Percentiles rank a stretch among this genome's conserved stretches.
Conservation (phyloP, 108 stramenopile species). For the Epipyxis sp. region DNA sequence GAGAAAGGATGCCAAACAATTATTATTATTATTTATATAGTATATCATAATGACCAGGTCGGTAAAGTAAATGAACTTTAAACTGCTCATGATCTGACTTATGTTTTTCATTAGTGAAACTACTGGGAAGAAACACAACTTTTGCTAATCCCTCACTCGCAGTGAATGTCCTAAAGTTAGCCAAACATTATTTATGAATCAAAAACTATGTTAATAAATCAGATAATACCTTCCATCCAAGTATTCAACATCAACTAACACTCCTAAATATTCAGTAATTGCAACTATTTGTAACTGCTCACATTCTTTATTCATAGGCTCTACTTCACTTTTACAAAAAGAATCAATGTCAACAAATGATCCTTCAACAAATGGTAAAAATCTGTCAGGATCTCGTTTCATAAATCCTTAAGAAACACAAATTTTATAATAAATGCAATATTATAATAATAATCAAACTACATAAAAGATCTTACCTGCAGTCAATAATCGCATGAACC, state of each 20-base stretch:
- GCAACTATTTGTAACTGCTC: conserved; percentile 52
- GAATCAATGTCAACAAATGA: conserved; percentile 31
- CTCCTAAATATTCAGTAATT: conserved; percentile 51
- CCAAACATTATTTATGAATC: too few species aligned
- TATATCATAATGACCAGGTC: conserved; percentile 48
- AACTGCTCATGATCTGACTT: too few species aligned
- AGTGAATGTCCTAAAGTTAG: too few species aligned
- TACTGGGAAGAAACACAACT: too few species aligned
- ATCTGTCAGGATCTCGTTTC: background rate
- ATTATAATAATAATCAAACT: background rate
- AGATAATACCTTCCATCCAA: conserved; percentile 44
- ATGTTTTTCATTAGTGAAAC: too few species aligned
- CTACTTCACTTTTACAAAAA: conserved; percentile 59
- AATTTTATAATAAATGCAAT: background rate
- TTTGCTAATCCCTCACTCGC: too few species aligned
- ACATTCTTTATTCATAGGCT: conserved; percentile 63
- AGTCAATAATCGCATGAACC: conserved; percentile 53
- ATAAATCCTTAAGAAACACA: conserved; percentile 37
- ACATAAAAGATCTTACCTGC: conserved; percentile 27
- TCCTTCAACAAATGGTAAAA: conserved; percentile 28
- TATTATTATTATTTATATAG: conserved; percentile 24
- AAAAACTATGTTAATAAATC: too few species aligned
- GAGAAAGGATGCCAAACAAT: too few species aligned
- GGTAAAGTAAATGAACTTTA: conserved; percentile 38
- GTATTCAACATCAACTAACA: conserved; percentile 51